Evolutionary conservation across 192 early-diverging fungal species (phyloP).

Genomic region (Pilaira anomala): DNA sequence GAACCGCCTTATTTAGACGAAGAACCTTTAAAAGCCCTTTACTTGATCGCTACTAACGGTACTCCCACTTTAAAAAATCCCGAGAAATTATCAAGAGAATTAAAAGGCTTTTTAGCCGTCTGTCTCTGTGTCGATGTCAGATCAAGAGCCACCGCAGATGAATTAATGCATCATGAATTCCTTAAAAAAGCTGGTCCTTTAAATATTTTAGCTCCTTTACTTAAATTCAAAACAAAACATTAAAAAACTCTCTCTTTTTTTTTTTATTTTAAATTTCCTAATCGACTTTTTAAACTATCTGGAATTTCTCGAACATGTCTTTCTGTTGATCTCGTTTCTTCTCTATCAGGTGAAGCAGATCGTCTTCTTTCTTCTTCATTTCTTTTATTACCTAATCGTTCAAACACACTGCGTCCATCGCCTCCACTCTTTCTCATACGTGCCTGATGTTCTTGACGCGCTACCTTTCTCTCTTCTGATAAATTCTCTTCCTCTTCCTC

Average conservation of each 20-base stretch:
- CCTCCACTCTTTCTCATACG: constrained; percentile 1
- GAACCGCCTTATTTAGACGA: constrained; percentile 96
- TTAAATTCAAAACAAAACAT: constrained; percentile 53
- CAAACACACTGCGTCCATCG: constrained; percentile 6
- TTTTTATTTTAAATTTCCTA: background rate
- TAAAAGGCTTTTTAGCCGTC: constrained; percentile 85
- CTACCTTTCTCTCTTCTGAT: background rate
- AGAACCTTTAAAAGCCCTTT: constrained; percentile 92
- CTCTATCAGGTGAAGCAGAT: background rate
- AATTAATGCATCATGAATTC: constrained; percentile 82
- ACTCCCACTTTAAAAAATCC: constrained; percentile 90
- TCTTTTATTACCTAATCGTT: constrained; percentile 10
- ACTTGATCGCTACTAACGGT: constrained; percentile 94
- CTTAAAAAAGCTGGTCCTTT: constrained; percentile 62
- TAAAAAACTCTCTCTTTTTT: constrained; percentile 16
- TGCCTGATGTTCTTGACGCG: background rate
- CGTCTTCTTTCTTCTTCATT: background rate
- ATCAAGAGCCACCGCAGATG: constrained; percentile 73
- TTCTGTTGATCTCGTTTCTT: background rate
- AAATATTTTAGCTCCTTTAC: constrained; percentile 58
- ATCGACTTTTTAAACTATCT: background rate
- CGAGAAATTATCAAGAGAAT: constrained; percentile 70
- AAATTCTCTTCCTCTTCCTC: constrained; percentile 2
- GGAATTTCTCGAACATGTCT: background rate
- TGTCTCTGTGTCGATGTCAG: constrained; percentile 86